Conservation (phyloP, 1,284 basidiomycete species). For the Puccinia triticina region DNA sequence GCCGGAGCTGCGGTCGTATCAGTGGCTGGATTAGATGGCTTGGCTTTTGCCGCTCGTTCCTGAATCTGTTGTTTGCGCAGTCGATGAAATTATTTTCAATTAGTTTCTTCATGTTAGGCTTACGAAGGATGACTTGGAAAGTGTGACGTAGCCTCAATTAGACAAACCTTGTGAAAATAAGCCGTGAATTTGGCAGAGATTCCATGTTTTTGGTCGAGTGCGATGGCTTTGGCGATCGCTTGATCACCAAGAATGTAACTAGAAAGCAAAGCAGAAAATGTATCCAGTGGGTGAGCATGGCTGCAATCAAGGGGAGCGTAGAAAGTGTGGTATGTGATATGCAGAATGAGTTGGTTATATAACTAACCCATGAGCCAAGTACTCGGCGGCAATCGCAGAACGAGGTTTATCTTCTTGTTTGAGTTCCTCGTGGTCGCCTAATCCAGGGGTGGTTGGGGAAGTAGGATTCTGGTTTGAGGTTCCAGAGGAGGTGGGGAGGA, state of each 20-base stretch:
- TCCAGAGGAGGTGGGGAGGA: conserved; percentile 60
- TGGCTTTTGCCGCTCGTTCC: conserved; percentile 18
- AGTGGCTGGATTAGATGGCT: neutral
- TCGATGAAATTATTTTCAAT: neutral
- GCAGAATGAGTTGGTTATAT: neutral
- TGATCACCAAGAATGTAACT: conserved; percentile 77
- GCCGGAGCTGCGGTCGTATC: neutral
- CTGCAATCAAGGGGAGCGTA: neutral
- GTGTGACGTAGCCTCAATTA: too few relatives aligned
- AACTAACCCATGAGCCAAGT: conserved; percentile 71
- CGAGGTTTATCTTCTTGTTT: conserved; percentile 80
- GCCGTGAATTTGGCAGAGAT: conserved; percentile 80
- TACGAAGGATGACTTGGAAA: neutral
- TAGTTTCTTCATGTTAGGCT: neutral
- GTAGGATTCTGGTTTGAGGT: conserved; percentile 63
- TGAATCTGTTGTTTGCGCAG: conserved; percentile 24
- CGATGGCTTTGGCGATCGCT: conserved; percentile 80
- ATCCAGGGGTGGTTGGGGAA: conserved; percentile 60
- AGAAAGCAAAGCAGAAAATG: neutral
- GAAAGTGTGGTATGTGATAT: neutral
- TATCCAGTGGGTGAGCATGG: neutral
- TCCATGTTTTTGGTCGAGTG: conserved; percentile 79
- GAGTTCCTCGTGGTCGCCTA: conserved; percentile 62
- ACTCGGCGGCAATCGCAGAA: conserved; percentile 77
- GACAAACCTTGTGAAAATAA: conserved; percentile 70